Evolutionary conservation across 495 filamentous ascomycete genomes (phyloP), one percentile per base, ranked within the genome.

Genomic region (Rostrohypoxylon terebratum): DNA sequence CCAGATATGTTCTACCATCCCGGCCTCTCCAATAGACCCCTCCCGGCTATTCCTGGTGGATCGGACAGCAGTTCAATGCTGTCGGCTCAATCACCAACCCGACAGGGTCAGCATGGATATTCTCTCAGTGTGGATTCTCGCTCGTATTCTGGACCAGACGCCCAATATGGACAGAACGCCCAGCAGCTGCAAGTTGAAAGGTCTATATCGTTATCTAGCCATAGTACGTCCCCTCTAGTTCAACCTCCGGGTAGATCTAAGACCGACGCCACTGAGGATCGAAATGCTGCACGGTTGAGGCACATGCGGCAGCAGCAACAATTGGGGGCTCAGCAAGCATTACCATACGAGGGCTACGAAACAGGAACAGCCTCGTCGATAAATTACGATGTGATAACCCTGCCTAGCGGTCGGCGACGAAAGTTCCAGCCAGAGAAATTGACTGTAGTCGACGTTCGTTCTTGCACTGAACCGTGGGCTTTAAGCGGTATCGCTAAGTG

Each of bases 1-100:
- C 91, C 90, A 16, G 96, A 98, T 71, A 88, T 98, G 78, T 99
- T 98, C 77, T 99, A 93, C 78, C 94, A 97, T 76, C 96, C 94
- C 6, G 91, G 92, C 3, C 88, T 93, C 76, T 84, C 81, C 4
- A 86, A 80, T 50, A 87, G 92, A 36, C 94, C 94, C 8, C 82
- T 97, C 44, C 94, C 94, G 14, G 91, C 93, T n/a, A 88, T 93
- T 7, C 93, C 94, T 10, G 85, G 88, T 21, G 78, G 79, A 28
- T 82, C 81, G 18, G 81, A 84, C 51, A 80, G 72, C 64, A 80
- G 77, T 59, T 78, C 83, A 1, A 74, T 81, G 60, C 62, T 81
- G 11, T 80, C 83, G 9, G 68, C 76, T 0, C 78, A 83, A 45
- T 78, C 78, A 5, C 72, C 79, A 9, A 77, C 48, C 64, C 77